Evolutionary conservation across 2,329 filamentous ascomycete genomes (phyloP), one percentile per base, ranked within the genome.

Genomic region (Diatrype stigma): DNA sequence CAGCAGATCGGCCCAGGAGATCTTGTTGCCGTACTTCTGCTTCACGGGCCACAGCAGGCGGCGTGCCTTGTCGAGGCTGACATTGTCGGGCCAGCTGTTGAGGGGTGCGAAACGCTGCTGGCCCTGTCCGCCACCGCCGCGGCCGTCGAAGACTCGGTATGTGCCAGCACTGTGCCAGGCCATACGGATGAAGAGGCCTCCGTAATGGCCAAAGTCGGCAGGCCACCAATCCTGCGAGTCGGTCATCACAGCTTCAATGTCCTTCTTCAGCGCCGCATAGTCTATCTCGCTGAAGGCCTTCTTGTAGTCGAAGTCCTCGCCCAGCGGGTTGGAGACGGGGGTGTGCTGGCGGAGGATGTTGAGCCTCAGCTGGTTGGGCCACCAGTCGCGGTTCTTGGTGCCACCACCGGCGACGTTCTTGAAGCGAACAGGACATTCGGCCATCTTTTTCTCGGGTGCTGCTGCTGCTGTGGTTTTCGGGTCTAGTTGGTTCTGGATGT

Each of bases 51-150:
- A 90, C 40, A 91, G 74, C 50, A 91, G 80, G 56, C 87, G 86
- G 51, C 87, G 87, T 30, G 87, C 87, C 80, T 91, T 91, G 79
- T 91, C 87, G 49, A 91, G 79, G 61, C 77, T 84, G 63, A 83
- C 85, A 59, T 91, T 91, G 72, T 91, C 87, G 40, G 87, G 87
- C 87, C 87, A 91, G 75, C 83, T 84, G 79, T 90, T 90, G 66
- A 91, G 82, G 6, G 88, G 88, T 48, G 87, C 87, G 62, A 91
- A 91, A 38, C 88, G 83, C 72, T 91, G 87, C 72, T 90, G 87
- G 51, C 86, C 87, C 63, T 82, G 75, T 49, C 86, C 87, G 62
- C 82, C 85, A 53, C 88, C 88, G 50, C 88, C 88, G 54, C 88
- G 86, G 35, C 87, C 87, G 60, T 91, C 87, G 48, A 76, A 77